Evolutionary conservation across 108 stramenopile species (phyloP).

Genomic region (Cyclotella distinguenda): DNA sequence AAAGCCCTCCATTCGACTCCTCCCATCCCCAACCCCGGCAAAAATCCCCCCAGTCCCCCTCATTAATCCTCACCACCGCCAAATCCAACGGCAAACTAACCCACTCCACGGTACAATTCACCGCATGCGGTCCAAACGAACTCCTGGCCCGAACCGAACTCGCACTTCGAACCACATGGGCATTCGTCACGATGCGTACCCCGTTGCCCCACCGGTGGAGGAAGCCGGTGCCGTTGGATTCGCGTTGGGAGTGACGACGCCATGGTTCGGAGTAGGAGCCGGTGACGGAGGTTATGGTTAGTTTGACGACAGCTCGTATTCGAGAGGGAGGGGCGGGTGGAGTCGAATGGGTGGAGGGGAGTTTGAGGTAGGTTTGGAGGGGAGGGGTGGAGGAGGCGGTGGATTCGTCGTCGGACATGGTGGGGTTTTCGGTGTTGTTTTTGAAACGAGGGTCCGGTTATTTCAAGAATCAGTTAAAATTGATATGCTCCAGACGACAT

Average conservation of each 20-base stretch:
- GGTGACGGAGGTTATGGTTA: slow-evolving; percentile 25
- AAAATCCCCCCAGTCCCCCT: slow-evolving; percentile 43
- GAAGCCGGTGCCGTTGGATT: slow-evolving; percentile 34
- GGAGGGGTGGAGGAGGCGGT: neutral
- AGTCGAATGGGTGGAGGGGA: neutral
- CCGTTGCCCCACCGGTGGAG: slow-evolving; percentile 23
- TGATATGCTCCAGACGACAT: too few relatives aligned
- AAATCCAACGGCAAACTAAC: slow-evolving; percentile 49
- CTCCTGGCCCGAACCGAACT: slow-evolving; percentile 50
- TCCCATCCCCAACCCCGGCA: slow-evolving; percentile 29
- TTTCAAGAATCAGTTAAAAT: too few relatives aligned
- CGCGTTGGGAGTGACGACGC: slow-evolving; percentile 26
- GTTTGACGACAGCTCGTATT: slow-evolving; percentile 36
- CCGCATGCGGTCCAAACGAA: slow-evolving; percentile 40
- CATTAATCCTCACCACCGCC: slow-evolving; percentile 41
- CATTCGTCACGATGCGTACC: slow-evolving; percentile 66
- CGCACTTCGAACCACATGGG: slow-evolving; percentile 65
- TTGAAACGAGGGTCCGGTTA: too few relatives aligned
- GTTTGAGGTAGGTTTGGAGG: neutral
- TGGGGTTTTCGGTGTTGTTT: neutral
- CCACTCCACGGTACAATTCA: slow-evolving; percentile 47
- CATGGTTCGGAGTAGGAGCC: slow-evolving; percentile 43
- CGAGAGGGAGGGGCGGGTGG: slow-evolving; percentile 12
- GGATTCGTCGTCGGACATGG: slow-evolving; percentile 8
- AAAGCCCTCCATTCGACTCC: neutral